A percentile compares a stretch with the other conserved stretches of the same genome.
Conservation (phyloP, 495 filamentous ascomycete genomes). For the Penicillium manginii region DNA sequence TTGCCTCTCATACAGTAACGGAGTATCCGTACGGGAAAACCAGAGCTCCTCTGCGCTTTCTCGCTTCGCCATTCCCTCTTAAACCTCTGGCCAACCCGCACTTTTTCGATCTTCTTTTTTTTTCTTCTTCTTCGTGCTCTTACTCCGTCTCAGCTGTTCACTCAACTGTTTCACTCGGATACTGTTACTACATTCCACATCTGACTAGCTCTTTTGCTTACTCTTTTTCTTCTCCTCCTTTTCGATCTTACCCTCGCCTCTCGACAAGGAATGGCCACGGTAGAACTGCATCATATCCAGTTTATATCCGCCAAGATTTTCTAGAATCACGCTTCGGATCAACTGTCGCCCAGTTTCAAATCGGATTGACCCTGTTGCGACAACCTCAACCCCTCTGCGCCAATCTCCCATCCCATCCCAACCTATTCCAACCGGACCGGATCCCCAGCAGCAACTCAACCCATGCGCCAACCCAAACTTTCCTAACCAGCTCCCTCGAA, state of each 20-base stretch:
- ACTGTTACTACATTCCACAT: background rate
- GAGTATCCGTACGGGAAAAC: too few species aligned
- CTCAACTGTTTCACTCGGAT: background rate
- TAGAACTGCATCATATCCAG: slow-evolving; percentile 5
- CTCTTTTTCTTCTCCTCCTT: background rate
- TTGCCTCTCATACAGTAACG: too few species aligned
- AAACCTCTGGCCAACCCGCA: slow-evolving; percentile 4
- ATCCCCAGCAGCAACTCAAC: background rate
- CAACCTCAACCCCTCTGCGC: background rate
- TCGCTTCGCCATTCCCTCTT: background rate
- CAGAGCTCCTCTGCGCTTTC: background rate
- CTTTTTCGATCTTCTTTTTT: background rate
- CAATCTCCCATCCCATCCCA: background rate
- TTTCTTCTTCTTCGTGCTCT: background rate
- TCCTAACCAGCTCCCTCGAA: background rate
- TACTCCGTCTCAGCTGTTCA: background rate
- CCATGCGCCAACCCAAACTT: background rate
- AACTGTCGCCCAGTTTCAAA: background rate
- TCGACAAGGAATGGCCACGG: slow-evolving; percentile 6
- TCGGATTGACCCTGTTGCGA: slow-evolving; percentile 4
- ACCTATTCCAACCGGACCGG: background rate
- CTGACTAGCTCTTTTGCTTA: background rate
- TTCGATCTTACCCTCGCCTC: background rate
- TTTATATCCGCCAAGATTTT: background rate
- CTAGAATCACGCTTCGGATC: background rate